Evolutionary conservation across 2,329 filamentous ascomycete species (phyloP), one percentile per base, ranked within the genome.

Genomic region (Chalara sp.): DNA sequence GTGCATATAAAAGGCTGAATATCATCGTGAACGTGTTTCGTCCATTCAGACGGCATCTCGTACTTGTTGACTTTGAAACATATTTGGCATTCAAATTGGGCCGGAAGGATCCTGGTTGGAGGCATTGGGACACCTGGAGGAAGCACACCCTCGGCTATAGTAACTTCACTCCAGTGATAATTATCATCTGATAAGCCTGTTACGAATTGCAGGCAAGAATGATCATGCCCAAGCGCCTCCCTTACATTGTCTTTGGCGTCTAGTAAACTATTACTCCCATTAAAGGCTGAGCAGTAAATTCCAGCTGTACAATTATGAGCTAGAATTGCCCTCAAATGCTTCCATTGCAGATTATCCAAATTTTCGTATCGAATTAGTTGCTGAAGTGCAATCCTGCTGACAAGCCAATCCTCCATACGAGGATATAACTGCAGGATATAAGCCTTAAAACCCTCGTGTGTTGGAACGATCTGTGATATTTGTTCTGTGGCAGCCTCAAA

Each of bases 1-100:
- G 90, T 96, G 69, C 91, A 96, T 3, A 89, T 95, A 60, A 96
- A 96, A 0, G 91, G 91, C 64, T 93, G 87, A 1, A 96, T 82
- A 65, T 96, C 91, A 68, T 96, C 91, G 60, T 95, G 89, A 1
- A 96, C 88, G 63, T 96, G 91, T 66, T 96, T 96, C 1, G 90
- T 95, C 91, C 91, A 96, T 67, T 96, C 91, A 0, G 90, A 95
- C 12, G 90, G 91, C 67, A 96, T 96, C 60, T 84, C 81, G 60
- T 93, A 90, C 61, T 84, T 89, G 73, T 93, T 95, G 48, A 83
- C 78, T 59, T 84, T 81, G 71, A 89, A 96, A 70, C 91, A 96
- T 28, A 96, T 73, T 37, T 87, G 85, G 59, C 91, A 96, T 70
- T 96, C 91, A 54, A 96, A 92, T 63, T 92, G 84, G 4, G 90